Base-by-base conservation (phyloP, 2,329 filamentous ascomycete genomes). In the Penicillium sp. region DNA sequence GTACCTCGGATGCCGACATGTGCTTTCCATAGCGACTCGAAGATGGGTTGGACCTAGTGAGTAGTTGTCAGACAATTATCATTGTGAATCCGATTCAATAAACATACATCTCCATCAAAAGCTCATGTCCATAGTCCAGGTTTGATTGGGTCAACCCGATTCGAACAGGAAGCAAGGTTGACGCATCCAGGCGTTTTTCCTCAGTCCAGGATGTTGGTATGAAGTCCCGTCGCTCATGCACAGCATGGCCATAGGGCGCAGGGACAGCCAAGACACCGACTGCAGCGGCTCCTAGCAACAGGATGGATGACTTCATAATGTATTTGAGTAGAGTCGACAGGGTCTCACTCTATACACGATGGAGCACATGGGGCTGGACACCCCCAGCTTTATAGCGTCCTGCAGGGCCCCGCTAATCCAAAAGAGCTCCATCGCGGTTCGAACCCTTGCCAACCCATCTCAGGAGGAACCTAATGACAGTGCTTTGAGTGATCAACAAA, bases 1-100 rank as follows among this genome's bases (percentile, higher is more conserved):
- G 63, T 26, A 76, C 63, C 51, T 76, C 68, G 9, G 72, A 59
- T 10, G 62, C 49, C 19, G 66, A 66, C 58, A 71, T 65, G 43
- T 74, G 68, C 22, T 71, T 67, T 22, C 73, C 72, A 57, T 76
- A 76, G 33, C 66, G 70, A 21, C 65, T 55, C 2, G 76, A 78
- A 3, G 59, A 57, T 5, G 73, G 76, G 56, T 77, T 61, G 0
- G 76, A 73, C 29, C 71, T 74, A 51, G 11, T 5, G 35, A n/a
- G 16, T 53, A 21, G 37, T 27, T 26, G 41, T 45, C 27, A 51
- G n/a, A 46, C 2, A 5, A 5, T 41, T 39, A 41, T 35, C 7
- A 49, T 11, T n/a, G 33, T 5, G 11, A 41, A 6, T 22, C 5
- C 19, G 14, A 22, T 26, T 1, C 7, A 21, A 2, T 1, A 14